Evolutionary conservation across 2,329 filamentous ascomycete species (phyloP).

Genomic region (Fusarium pseudograminearum): DNA sequence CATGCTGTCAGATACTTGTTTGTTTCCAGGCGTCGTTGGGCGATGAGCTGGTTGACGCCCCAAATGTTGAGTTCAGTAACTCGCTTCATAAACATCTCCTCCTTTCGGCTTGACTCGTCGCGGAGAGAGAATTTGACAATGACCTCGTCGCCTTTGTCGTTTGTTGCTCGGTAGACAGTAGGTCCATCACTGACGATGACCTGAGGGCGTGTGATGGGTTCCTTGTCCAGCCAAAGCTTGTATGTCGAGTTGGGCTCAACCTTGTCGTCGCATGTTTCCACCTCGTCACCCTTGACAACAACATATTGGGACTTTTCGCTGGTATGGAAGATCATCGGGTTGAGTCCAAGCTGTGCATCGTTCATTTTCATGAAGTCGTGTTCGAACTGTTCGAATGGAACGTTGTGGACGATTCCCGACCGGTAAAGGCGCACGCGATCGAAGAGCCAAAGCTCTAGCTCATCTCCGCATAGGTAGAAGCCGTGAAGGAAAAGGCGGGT

Average conservation of each 20-base stretch:
- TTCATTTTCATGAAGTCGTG: conserved; percentile 4
- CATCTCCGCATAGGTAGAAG: background rate
- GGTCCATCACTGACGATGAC: conserved; percentile 36
- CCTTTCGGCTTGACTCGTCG: conserved; percentile 11
- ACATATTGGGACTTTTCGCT: background rate
- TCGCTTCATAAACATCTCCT: conserved; percentile 32
- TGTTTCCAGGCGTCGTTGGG: background rate
- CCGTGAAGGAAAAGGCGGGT: conserved; percentile 1
- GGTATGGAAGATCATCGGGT: conserved; percentile 1
- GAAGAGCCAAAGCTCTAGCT: conserved; percentile 6
- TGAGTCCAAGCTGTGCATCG: background rate
- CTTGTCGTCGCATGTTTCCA: background rate
- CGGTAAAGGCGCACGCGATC: conserved; percentile 2
- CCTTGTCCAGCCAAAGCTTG: conserved; percentile 13
- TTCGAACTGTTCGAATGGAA: background rate
- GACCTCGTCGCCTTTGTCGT: background rate
- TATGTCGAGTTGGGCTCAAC: background rate
- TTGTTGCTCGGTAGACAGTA: conserved; percentile 29
- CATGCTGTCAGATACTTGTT: background rate
- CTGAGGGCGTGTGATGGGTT: conserved; percentile 20
- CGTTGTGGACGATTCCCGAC: background rate
- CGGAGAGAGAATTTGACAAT: conserved; percentile 39
- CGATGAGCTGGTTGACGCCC: conserved; percentile 30
- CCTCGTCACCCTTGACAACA: background rate
- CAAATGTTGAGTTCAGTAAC: conserved; percentile 26